Evolutionary conservation across 2,329 filamentous ascomycete species (phyloP), one percentile per base, ranked within the genome.

Genomic region (Colletotrichum kahawae): DNA sequence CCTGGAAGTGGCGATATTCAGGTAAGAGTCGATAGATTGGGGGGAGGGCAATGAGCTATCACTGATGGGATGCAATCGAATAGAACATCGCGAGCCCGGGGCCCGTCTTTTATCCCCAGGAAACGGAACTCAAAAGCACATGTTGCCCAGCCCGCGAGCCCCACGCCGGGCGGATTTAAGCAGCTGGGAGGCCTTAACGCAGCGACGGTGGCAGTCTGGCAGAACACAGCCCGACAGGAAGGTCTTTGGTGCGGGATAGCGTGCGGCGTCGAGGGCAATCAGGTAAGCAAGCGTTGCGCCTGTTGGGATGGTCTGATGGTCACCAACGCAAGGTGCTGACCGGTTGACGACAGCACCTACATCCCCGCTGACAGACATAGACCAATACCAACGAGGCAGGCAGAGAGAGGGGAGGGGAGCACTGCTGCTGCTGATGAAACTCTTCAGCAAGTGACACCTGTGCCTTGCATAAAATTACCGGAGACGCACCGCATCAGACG

Each of bases 381-480:
- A 63, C 34, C 21, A 29, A 38, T 38, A 68, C 66, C 10, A 67
- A 67, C 48, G 33, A 59, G 33, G 65, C 33, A 38, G 51, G 65
- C 29, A 27, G 48, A 43, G 43, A 51, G 43, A 62, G 31, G 54
- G n/a, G 57, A 62, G 57, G 57, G 57, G 29, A 51, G 43, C 43
- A 51, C 43, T 51, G 43, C 13, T 59, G 7, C 16, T 24, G 48
- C 14, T n/a, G 51, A 36, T 66, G 67, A 71, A 71, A 71, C 51
- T 51, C 6, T 18, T 60, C 16, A 66, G 51, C 57, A 56, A 56
- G 36, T 54, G 67, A 54, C 38, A 60, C 29, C 36, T 38, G 68
- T 62, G 54, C 54, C 71, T 74, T 71, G 67, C 71, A 74, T 70
- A n/a, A 51, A 21, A 70, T 64, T 16, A 57, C 48, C 51, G 36